Conservation (phyloP, 163 green algal species). For the Scenedesmus sp. region DNA sequence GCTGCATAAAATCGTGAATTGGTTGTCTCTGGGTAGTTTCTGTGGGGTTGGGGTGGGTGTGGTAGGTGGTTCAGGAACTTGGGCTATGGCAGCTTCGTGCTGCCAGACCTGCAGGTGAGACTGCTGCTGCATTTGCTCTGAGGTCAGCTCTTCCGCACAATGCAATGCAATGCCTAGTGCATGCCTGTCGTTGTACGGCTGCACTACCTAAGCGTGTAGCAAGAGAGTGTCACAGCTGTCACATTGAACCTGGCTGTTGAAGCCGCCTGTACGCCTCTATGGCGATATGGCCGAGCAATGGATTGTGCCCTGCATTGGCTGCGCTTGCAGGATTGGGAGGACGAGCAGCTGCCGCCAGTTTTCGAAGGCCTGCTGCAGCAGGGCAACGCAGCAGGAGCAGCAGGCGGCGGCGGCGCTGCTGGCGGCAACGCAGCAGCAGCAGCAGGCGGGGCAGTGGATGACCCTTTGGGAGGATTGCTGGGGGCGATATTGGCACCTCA, state of each 20-base stretch:
- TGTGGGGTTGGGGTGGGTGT: neutral
- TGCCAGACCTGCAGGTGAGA: conserved; percentile 1
- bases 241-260: too few species aligned
- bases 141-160: neutral
- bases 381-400: neutral
- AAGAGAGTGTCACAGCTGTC: too few species aligned
- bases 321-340: conserved; percentile 2
- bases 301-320: neutral
- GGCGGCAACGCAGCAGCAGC: neutral
- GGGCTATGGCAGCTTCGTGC: conserved; percentile 24
- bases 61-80: neutral
- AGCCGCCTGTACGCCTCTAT: too few species aligned
- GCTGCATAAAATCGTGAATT: neutral
- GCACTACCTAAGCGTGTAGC: too few species aligned
- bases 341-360: conserved; percentile 27
- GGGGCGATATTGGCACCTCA: conserved; percentile 6
- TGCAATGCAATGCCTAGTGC: neutral
- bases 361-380: conserved; percentile 26
- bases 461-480: neutral
- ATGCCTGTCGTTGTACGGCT: too few species aligned
- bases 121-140: neutral
- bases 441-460: too few species aligned
- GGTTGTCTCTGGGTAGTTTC: neutral
- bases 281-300: neutral
- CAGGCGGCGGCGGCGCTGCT: neutral